These are phyloP conservation scores for Mucor velutinosus DNA, from an alignment of 371 early-diverging fungal species.

Conservation along the genomic window DNA sequence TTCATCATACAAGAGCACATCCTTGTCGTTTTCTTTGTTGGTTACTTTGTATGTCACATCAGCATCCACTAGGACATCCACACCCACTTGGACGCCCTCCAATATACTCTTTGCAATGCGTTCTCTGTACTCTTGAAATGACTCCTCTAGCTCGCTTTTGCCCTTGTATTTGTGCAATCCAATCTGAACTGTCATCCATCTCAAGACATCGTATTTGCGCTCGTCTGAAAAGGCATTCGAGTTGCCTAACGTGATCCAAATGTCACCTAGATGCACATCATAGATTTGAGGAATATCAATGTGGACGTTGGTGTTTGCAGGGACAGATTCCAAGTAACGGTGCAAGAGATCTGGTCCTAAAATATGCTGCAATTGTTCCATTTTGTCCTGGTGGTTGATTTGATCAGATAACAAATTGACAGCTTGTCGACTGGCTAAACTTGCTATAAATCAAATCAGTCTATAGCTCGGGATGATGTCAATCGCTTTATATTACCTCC, in stretches of 20 bases:
- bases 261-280: conserved; percentile 53
- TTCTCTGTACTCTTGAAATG: conserved; percentile 43
- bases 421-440: conserved; percentile 50
- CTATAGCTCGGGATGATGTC: background rate
- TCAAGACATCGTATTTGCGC: conserved; percentile 31
- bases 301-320: conserved; percentile 21
- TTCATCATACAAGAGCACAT: conserved; percentile 45
- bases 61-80: conserved; percentile 61
- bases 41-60: conserved; percentile 47
- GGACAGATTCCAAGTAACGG: conserved; percentile 31
- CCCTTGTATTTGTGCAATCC: conserved; percentile 24
- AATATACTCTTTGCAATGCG: conserved; percentile 50
- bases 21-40: conserved; percentile 11
- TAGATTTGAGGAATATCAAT: conserved; percentile 56
- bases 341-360: conserved; percentile 50
- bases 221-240: conserved; percentile 29
- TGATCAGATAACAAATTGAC: conserved; percentile 38
- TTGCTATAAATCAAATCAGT: conserved; percentile 27
- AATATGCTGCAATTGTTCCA: conserved; percentile 33
- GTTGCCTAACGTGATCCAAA: conserved; percentile 57
- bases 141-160: conserved; percentile 37
- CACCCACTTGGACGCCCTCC: conserved; percentile 57
- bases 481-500: conserved; percentile 42
- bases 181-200: conserved; percentile 50
- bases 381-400: conserved; percentile 25